Evolutionary conservation across 2,329 filamentous ascomycete genomes (phyloP).

Genomic region (Aspergillus neoniger): DNA sequence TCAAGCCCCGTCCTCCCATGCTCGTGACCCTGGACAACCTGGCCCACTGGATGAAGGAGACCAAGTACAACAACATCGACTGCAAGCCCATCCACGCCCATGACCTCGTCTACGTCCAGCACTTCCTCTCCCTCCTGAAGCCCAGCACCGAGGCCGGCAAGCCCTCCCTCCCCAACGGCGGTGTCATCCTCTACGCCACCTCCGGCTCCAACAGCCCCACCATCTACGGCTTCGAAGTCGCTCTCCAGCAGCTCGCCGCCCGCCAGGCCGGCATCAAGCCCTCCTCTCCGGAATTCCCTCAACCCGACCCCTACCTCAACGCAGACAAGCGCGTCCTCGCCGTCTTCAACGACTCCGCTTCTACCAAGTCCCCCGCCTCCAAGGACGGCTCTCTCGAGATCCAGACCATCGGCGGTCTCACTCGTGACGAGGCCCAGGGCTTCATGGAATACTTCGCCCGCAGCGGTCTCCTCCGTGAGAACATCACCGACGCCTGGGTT

Average conservation of each 20-base stretch:
- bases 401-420: constrained; percentile 66
- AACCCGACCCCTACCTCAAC: constrained; percentile 55
- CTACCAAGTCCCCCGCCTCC: constrained; percentile 26
- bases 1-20: constrained; percentile 59
- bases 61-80: constrained; percentile 71
- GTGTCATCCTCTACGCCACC: constrained; percentile 73
- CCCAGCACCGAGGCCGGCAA: constrained; percentile 33
- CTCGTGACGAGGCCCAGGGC: constrained; percentile 71
- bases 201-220: constrained; percentile 69
- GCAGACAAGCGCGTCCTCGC: constrained; percentile 57
- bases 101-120: constrained; percentile 73
- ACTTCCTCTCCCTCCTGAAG: constrained; percentile 71
- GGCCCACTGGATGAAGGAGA: constrained; percentile 75
- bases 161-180: constrained; percentile 66
- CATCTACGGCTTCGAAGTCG: constrained; percentile 68
- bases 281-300: constrained; percentile 45
- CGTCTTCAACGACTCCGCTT: constrained; percentile 30
- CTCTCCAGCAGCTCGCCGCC: constrained; percentile 56
- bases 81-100: constrained; percentile 80
- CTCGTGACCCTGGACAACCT: constrained; percentile 79
- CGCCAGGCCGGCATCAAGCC: constrained; percentile 41
- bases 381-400: constrained; percentile 46
- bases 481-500: constrained; percentile 70
- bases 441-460: constrained; percentile 93
- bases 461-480: constrained; percentile 74